Percentiles rank a stretch among this genome's conserved stretches.
Evolutionary conservation across 208 protist genomes (phyloP).

Genomic region (Trypanosoma avium): DNA sequence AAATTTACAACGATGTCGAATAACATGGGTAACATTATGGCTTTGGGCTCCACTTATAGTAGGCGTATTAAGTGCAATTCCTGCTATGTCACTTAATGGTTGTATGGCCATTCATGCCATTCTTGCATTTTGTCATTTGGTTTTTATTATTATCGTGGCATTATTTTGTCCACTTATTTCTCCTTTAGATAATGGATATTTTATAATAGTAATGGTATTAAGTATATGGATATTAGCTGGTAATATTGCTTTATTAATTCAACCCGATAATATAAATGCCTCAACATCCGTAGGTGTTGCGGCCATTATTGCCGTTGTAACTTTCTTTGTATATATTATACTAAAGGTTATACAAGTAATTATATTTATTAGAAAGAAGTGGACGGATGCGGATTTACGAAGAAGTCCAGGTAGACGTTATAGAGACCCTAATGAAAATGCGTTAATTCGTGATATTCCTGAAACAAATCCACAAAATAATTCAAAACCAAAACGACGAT

Average conservation of each 20-base stretch:
- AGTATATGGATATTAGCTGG: background rate
- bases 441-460: too few relatives aligned
- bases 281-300: background rate
- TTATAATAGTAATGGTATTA: background rate
- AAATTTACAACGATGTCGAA: background rate
- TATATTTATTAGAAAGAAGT: too few relatives aligned
- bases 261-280: background rate
- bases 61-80: background rate
- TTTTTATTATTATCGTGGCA: background rate
- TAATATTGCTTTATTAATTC: background rate
- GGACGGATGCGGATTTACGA: too few relatives aligned
- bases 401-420: too few relatives aligned
- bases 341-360: background rate
- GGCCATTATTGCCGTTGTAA: background rate
- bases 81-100: background rate
- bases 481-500: too few relatives aligned
- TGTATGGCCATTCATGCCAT: background rate
- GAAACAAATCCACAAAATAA: too few relatives aligned
- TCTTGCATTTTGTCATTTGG: background rate
- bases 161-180: slow-evolving; percentile 8
- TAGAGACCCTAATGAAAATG: too few relatives aligned
- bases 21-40: slow-evolving; percentile 10
- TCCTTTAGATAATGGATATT: slow-evolving; percentile 8
- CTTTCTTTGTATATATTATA: background rate
- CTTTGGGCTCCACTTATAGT: slow-evolving; percentile 6